Evolutionary conservation across 176 grass and related monocot genomes (phyloP).

Genomic region (Oryza officinalis): DNA sequence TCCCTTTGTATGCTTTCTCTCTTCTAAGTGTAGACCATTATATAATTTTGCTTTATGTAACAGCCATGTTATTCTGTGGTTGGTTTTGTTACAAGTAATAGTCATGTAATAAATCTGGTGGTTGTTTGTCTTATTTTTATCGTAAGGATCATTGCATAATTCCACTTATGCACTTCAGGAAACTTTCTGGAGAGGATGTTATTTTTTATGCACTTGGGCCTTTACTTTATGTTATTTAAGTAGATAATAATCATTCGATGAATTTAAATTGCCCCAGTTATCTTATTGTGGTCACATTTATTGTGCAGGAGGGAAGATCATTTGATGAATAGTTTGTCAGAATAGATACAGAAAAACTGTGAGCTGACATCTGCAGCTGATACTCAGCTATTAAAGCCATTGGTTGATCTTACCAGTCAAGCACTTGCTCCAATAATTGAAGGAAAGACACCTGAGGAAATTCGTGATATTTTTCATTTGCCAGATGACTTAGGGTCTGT

Average conservation of each 20-base stretch:
- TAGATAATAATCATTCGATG: background rate
- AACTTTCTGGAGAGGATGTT: background rate
- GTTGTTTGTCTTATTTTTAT: background rate
- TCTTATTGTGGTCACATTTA: slow-evolving; percentile 30
- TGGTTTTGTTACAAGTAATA: background rate
- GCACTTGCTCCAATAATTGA: slow-evolving; percentile 98
- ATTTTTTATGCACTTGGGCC: background rate
- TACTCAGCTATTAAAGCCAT: slow-evolving; percentile 87
- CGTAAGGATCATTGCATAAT: background rate
- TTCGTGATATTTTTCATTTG: slow-evolving; percentile 97
- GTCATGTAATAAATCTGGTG: background rate
- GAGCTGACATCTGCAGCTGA: slow-evolving; percentile 98
- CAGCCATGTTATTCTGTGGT: background rate
- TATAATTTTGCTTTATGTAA: slow-evolving; percentile 3
- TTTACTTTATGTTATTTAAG: slow-evolving; percentile 6
- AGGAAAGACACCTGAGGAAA: slow-evolving; percentile 99
- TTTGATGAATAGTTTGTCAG: slow-evolving; percentile 98
- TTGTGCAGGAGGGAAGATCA: slow-evolving; percentile 70
- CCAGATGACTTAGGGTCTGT: slow-evolving; percentile 94
- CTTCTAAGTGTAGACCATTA: background rate
- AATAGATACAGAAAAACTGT: slow-evolving; percentile 89
- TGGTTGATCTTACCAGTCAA: slow-evolving; percentile 96
- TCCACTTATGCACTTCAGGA: background rate
- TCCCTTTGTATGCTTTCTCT: background rate
- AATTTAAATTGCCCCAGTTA: background rate